Evolutionary conservation across 805 yeast genomes (phyloP).

Genomic region (Suhomyces emberorum): DNA sequence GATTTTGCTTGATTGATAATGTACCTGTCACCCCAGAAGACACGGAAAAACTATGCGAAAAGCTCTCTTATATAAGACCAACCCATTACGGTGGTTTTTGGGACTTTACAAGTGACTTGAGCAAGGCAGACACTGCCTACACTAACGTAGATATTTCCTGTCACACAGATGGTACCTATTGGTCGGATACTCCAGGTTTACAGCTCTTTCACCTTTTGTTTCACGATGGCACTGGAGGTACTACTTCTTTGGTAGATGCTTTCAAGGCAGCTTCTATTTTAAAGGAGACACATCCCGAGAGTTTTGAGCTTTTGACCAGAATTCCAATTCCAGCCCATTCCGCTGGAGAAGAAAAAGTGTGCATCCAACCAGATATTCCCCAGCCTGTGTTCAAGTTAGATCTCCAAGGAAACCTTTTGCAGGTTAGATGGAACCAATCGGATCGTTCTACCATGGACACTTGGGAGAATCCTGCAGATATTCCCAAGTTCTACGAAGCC

Average conservation of each 20-base stretch:
- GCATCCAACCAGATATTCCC: conserved; percentile 55
- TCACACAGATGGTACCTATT: conserved; percentile 75
- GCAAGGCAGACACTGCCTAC: conserved; percentile 69
- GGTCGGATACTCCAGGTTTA: conserved; percentile 70
- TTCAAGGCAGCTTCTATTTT: conserved; percentile 56
- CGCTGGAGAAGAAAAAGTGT: conserved; percentile 65
- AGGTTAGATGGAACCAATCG: conserved; percentile 69
- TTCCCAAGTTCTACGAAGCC: conserved; percentile 54
- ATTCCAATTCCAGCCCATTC: conserved; percentile 65
- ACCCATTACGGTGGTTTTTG: conserved; percentile 81
- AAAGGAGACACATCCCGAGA: conserved; percentile 45
- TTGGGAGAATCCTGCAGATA: conserved; percentile 47
- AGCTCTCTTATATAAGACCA: conserved; percentile 57
- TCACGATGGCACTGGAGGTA: conserved; percentile 68
- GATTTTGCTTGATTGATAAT: conserved; percentile 59
- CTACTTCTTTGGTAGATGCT: conserved; percentile 65
- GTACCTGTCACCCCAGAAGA: conserved; percentile 60
- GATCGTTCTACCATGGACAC: conserved; percentile 61
- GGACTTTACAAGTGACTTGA: conserved; percentile 70
- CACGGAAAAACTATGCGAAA: conserved; percentile 55
- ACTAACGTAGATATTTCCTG: conserved; percentile 61
- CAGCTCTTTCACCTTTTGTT: conserved; percentile 63
- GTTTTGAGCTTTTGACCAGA: conserved; percentile 46
- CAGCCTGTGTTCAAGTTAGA: conserved; percentile 60
- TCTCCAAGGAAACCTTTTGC: conserved; percentile 49